Percentiles rank a stretch among this genome's conserved stretches.
Evolutionary conservation across 108 stramenopile species (phyloP).

Genomic region (Aurantiochytrium sp.): DNA sequence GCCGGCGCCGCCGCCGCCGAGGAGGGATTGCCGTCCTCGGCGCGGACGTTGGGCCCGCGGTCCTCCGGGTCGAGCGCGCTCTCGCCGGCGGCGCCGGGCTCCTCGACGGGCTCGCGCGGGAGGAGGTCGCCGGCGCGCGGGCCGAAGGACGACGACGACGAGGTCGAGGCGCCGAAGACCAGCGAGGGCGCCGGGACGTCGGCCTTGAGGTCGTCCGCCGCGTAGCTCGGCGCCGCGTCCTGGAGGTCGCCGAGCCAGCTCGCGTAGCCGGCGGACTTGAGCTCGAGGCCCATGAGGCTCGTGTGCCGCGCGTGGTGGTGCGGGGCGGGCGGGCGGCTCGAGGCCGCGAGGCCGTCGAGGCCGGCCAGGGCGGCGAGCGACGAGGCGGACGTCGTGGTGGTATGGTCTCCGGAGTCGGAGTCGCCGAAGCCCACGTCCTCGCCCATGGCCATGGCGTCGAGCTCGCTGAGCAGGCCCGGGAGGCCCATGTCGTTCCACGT

Average conservation of each 20-base stretch:
- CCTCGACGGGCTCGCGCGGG: not conserved
- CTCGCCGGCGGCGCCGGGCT: not conserved
- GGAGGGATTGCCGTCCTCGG: not conserved
- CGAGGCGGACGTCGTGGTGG: not conserved
- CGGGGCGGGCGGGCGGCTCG: not conserved
- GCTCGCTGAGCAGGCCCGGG: not conserved
- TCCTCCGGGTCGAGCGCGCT: not conserved
- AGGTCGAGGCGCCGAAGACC: not conserved
- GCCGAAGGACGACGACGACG: not conserved
- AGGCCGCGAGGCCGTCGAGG: not conserved
- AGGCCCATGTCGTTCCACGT: not conserved
- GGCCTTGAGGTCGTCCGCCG: not conserved
- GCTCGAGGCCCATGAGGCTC: not conserved
- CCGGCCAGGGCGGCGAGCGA: not conserved
- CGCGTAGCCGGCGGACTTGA: not conserved
- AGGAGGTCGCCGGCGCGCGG: not conserved
- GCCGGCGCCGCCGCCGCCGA: not conserved
- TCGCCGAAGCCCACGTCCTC: no score
- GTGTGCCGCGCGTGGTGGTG: not conserved
- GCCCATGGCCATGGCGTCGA: not conserved
- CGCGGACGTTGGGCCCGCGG: not conserved
- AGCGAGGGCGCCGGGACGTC: not conserved
- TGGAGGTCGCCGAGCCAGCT: not conserved
- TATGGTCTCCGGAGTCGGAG: not conserved
- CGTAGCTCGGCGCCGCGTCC: not conserved